Evolutionary conservation across 116 monocot species (phyloP).

Genomic region (Iris pallida): DNA sequence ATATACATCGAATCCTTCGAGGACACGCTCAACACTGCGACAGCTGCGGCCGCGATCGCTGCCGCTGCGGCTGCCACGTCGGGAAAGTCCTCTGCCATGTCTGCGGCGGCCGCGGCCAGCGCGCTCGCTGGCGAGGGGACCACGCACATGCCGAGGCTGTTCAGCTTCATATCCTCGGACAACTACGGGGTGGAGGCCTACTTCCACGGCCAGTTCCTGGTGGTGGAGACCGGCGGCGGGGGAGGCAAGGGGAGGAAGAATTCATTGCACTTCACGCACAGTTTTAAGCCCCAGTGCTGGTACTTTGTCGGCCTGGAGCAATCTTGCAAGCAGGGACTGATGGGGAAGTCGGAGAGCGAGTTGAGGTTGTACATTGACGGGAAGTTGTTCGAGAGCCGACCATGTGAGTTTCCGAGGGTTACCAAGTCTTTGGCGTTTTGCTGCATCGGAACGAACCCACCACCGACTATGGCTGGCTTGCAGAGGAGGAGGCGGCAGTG

Average conservation of each 20-base stretch:
- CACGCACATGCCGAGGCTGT: constrained; percentile 94
- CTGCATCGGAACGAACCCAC: constrained; percentile 97
- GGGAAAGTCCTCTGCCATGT: constrained; percentile 29
- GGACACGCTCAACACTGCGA: constrained; percentile 53
- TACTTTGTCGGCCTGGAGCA: constrained; percentile 96
- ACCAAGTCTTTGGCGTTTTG: constrained; percentile 89
- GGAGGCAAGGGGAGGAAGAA: constrained; percentile 77
- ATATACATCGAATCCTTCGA: constrained; percentile 94
- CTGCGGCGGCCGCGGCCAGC: constrained; percentile 28
- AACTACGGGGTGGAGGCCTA: constrained; percentile 94
- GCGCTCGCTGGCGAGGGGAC: constrained; percentile 96
- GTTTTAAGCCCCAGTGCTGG: constrained; percentile 85
- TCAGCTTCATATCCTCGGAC: constrained; percentile 92
- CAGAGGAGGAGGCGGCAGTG: constrained; percentile 84
- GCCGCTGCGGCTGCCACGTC: constrained; percentile 25
- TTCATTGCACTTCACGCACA: constrained; percentile 88
- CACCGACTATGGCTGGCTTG: constrained; percentile 96
- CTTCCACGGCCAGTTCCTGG: constrained; percentile 97
- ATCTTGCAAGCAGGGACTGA: constrained; percentile 69
- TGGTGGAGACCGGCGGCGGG: constrained; percentile 73
- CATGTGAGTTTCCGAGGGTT: constrained; percentile 87
- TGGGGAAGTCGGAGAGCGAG: constrained; percentile 92
- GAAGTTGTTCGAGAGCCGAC: constrained; percentile 72
- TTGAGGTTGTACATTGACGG: constrained; percentile 89
- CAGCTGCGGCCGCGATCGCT: constrained; percentile 27